Conservation (phyloP, 2,329 filamentous ascomycete species). For the Calonectria crousiana region DNA sequence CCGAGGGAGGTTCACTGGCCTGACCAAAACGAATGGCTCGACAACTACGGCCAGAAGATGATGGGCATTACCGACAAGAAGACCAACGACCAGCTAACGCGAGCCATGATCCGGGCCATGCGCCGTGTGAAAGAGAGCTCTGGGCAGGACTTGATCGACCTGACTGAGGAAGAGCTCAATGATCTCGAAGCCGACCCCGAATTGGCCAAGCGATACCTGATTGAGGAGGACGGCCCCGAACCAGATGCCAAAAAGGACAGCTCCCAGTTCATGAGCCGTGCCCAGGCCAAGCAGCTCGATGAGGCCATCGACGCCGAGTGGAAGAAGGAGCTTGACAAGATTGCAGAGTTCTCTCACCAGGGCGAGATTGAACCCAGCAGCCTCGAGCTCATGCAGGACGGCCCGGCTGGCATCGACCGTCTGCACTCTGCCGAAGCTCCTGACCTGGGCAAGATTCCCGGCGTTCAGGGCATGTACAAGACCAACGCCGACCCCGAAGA, state of each 20-base stretch:
- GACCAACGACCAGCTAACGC: constrained; percentile 56
- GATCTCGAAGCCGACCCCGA: constrained; percentile 56
- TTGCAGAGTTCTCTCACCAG: constrained; percentile 46
- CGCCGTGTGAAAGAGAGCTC: constrained; percentile 56
- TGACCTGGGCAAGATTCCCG: constrained; percentile 65
- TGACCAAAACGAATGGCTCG: constrained; percentile 67
- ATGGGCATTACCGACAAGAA: constrained; percentile 56
- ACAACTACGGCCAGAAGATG: constrained; percentile 67
- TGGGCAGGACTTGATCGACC: constrained; percentile 59
- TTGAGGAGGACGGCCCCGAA: constrained; percentile 46
- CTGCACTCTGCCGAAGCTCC: constrained; percentile 60
- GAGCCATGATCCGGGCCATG: constrained; percentile 57
- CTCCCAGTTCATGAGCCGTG: constrained; percentile 47
- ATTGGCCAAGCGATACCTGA: constrained; percentile 53
- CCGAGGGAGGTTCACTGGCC: constrained; percentile 69
- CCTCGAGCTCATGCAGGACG: constrained; percentile 53
- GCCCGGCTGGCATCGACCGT: constrained; percentile 50
- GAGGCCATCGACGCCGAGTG: constrained; percentile 52
- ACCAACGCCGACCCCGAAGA: constrained; percentile 62
- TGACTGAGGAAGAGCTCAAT: constrained; percentile 62
- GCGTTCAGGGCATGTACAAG: constrained; percentile 65
- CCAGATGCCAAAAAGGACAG: constrained; percentile 41
- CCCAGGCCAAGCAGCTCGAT: constrained; percentile 53
- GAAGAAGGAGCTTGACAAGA: constrained; percentile 53
- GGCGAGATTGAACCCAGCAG: constrained; percentile 48